Conservation (phyloP, 106 monocot genomes). For the Gastrodia elata region DNA sequence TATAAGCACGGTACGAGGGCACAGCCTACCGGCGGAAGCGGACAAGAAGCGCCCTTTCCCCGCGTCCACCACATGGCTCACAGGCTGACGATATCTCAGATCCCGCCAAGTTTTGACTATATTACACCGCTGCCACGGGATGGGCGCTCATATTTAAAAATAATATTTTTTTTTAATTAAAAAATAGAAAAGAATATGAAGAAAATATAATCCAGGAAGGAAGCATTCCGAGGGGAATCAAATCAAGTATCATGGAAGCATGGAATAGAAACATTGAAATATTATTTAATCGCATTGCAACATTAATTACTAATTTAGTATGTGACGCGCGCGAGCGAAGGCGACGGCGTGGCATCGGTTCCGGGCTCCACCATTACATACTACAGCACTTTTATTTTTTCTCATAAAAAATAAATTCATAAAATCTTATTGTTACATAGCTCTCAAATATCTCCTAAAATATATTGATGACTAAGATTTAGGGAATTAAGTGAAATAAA, state of each 20-base stretch:
- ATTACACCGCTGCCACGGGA: neutral
- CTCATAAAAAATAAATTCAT: no score
- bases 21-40: neutral
- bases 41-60: neutral
- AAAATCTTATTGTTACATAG: no score
- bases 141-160: slow-evolving; percentile 1
- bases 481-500: no score
- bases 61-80: slow-evolving; percentile 3
- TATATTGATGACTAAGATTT: no score
- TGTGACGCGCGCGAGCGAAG: slow-evolving; percentile 1
- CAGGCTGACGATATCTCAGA: neutral
- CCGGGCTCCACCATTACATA: no score
- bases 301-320: neutral
- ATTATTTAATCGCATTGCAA: slow-evolving; percentile 1
- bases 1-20: neutral
- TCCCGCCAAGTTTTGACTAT: slow-evolving; percentile 9
- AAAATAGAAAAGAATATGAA: neutral
- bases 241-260: slow-evolving; percentile 13
- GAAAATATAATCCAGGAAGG: no score
- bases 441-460: no score
- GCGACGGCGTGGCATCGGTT: slow-evolving; percentile 15
- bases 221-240: slow-evolving; percentile 7
- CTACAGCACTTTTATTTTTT: no score
- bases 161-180: neutral
- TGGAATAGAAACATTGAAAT: slow-evolving; percentile 13